Evolutionary conservation across 179 eudicot genomes (phyloP), one percentile per base, ranked within the genome.

Genomic region (Actinidia arguta): DNA sequence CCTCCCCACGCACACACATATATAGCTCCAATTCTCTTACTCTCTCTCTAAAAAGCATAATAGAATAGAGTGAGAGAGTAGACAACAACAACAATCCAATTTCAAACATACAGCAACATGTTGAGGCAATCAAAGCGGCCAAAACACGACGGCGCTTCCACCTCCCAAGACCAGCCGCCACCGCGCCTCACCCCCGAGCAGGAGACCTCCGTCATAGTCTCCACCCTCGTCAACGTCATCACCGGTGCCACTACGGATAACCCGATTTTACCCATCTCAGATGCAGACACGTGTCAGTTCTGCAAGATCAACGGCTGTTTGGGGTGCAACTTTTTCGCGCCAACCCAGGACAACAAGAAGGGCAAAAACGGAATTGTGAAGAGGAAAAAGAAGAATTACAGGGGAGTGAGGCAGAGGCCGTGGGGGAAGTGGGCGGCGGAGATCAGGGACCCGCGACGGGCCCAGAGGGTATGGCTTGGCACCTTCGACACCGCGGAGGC

Each of bases 341-440:
- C 88, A 18, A 8, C 47, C 17, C 31, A 17, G 22, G 58, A 61
- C 0, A 81, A 54, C 25, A 81, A 71, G 62, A 48, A 31, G 72
- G 81, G 64, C 79, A 17, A 44, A 18, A 59, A 52, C 0, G 11
- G 48, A 3, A 17, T 9, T 0, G 39, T 27, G 63, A 82, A 62
- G 82, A 83, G 75, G n/a, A 86, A 67, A n/a, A 88, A 66, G 76
- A 88, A 87, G 81, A 83, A 86, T 55, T 91, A 85, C 89, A 85
- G 92, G 54, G 92, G 92, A 83, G 94, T 87, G 44, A 56, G 91
- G 78, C 91, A 90, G 85, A 86, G 94, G 81, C 91, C 90, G 17
- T 87, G 91, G 90, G 92, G 93, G 24, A 91, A 87, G 22, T 91
- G 94, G 94, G 92, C 90, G 5, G 90, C 94, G 18, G 92, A 91